A percentile compares a stretch with the other conserved stretches of the same genome.
Evolutionary conservation across 768 basidiomycete species (phyloP).

Genomic region (Phylloporus arenicola): DNA sequence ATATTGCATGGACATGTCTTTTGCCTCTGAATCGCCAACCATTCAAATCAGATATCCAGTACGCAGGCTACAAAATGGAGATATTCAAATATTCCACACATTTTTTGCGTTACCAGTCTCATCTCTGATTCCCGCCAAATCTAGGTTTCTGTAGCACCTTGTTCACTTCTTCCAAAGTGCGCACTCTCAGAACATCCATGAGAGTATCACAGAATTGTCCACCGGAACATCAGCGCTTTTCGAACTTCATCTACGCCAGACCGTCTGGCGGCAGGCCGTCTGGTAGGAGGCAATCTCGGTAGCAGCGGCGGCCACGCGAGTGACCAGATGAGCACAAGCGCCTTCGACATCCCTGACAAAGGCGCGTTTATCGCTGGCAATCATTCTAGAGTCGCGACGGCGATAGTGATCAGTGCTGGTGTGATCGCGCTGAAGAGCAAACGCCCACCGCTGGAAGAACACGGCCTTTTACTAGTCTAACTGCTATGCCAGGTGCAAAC

Average conservation of each 20-base stretch:
- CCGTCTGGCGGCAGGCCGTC: conserved; percentile 91
- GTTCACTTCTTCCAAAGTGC: conserved; percentile 78
- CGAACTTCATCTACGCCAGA: conserved; percentile 84
- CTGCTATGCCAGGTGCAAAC: too few relatives aligned
- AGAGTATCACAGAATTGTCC: conserved; percentile 79
- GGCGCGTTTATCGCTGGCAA: conserved; percentile 68
- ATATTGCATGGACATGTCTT: background rate
- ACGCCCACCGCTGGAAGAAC: conserved; percentile 84
- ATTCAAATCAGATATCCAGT: background rate
- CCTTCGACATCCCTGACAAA: conserved; percentile 87
- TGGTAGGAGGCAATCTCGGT: too few relatives aligned
- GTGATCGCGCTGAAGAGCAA: background rate
- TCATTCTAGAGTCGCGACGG: conserved; percentile 58
- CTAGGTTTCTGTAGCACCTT: conserved; percentile 83
- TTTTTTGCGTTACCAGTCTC: conserved; percentile 42
- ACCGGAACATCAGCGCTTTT: conserved; percentile 79
- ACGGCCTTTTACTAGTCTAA: too few relatives aligned
- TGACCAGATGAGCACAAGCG: conserved; percentile 76
- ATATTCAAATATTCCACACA: conserved; percentile 6
- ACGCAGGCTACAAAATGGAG: background rate
- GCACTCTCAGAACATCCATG: conserved; percentile 70
- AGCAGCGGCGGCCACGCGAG: conserved; percentile 68
- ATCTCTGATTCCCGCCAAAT: conserved; percentile 83
- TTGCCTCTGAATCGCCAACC: background rate
- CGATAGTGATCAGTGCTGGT: conserved; percentile 5